Evolutionary conservation across 139 green algal genomes (phyloP).

Genomic region (Eudorina sp.): DNA sequence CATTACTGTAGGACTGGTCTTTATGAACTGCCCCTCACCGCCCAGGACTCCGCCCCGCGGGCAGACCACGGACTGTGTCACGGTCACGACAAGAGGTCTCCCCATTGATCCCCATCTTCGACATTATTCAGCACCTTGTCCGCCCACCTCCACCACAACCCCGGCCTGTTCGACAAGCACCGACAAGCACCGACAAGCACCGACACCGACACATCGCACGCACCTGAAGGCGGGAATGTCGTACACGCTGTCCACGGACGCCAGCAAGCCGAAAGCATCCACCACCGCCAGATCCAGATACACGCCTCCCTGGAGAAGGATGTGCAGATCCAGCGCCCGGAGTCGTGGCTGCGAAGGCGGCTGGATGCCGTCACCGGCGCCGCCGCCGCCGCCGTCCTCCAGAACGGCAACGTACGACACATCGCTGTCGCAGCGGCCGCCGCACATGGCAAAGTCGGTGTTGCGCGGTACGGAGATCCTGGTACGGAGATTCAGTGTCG

Average conservation of each 20-base stretch:
- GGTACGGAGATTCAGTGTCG: background rate
- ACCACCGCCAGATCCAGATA: conserved; percentile 25
- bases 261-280: conserved; percentile 11
- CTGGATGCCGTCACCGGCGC: background rate
- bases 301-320: conserved; percentile 26
- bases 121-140: too few species aligned
- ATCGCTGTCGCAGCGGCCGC: conserved; percentile 50
- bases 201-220: background rate
- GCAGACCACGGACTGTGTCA: too few species aligned
- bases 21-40: too few species aligned
- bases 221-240: conserved; percentile 38
- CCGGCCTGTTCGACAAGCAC: too few species aligned
- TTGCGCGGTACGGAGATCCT: conserved; percentile 35
- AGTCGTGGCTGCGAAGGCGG: conserved; percentile 45
- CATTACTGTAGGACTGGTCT: too few species aligned
- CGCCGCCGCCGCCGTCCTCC: background rate
- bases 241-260: conserved; percentile 34
- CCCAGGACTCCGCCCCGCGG: too few species aligned
- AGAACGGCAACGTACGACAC: conserved; percentile 43
- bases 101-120: too few species aligned
- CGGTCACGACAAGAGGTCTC: too few species aligned
- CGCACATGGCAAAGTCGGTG: conserved; percentile 44
- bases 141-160: too few species aligned
- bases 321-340: conserved; percentile 53
- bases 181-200: background rate